Conservation (phyloP, 768 basidiomycete species). For the Filobasidium wieringae region DNA sequence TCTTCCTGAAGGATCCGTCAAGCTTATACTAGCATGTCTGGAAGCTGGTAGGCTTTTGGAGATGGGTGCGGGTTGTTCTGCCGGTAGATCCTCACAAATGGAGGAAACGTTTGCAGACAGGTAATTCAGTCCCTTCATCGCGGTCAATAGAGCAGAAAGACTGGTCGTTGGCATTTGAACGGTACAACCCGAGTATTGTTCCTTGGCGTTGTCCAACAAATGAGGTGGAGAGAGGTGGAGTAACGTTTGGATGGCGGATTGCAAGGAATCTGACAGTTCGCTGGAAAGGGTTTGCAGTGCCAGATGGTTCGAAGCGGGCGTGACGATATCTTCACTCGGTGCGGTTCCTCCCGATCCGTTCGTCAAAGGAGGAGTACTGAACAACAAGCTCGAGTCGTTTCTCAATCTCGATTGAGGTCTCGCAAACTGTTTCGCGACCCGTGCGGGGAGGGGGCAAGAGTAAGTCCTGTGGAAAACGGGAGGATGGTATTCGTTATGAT, state of each 20-base stretch:
- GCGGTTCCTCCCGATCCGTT: slow-evolving; percentile 8
- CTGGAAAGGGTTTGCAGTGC: slow-evolving; percentile 49
- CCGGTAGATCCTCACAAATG: slow-evolving; percentile 13
- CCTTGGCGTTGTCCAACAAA: slow-evolving; percentile 79
- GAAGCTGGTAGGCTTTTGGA: background rate
- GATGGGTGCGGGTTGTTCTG: background rate
- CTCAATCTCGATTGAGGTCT: background rate
- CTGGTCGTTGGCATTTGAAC: slow-evolving; percentile 76
- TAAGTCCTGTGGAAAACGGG: slow-evolving; percentile 63
- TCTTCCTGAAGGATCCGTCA: background rate
- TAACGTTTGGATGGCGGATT: slow-evolving; percentile 81
- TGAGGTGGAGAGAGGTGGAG: slow-evolving; percentile 82
- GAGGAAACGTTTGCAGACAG: slow-evolving; percentile 55
- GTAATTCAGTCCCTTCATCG: slow-evolving; percentile 88
- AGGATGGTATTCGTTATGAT: slow-evolving; percentile 8
- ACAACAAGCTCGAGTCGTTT: background rate
- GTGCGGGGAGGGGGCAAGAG: slow-evolving; percentile 66
- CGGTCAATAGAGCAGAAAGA: slow-evolving; percentile 74
- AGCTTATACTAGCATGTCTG: background rate
- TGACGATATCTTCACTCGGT: background rate
- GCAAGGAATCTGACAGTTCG: slow-evolving; percentile 81
- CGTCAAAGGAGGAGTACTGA: slow-evolving; percentile 4
- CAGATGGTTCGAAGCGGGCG: background rate
- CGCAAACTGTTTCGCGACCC: slow-evolving; percentile 43
- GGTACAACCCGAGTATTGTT: slow-evolving; percentile 81